Conservation (phyloP, 805 yeast genomes). For the Candida morakotiae region DNA sequence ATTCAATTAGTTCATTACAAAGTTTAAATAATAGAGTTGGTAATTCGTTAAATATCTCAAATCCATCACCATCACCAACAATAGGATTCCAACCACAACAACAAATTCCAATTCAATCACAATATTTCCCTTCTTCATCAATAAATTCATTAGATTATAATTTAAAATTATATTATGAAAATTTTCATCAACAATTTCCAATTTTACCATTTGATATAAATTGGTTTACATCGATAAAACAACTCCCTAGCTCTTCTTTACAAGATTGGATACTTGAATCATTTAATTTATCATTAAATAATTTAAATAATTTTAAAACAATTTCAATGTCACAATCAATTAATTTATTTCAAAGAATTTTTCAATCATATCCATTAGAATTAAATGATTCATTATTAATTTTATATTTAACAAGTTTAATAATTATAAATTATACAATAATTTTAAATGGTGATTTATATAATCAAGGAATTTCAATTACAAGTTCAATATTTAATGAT, state of each 20-base stretch:
- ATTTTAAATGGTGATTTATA: constrained; percentile 57
- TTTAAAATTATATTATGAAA: constrained; percentile 38
- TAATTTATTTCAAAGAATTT: constrained; percentile 28
- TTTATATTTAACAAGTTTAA: constrained; percentile 26
- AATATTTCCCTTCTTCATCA: constrained; percentile 8
- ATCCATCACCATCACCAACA: constrained; percentile 4
- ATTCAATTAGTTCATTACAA: constrained; percentile 27
- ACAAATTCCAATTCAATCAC: constrained; percentile 5
- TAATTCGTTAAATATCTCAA: constrained; percentile 10
- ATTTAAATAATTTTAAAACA: constrained; percentile 33
- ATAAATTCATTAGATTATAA: constrained; percentile 25
- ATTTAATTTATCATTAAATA: constrained; percentile 37
- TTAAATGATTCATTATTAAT: constrained; percentile 23
- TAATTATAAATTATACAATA: constrained; percentile 50
- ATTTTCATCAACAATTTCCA: constrained; percentile 43
- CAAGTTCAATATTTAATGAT: constrained; percentile 55
- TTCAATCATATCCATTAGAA: constrained; percentile 4
- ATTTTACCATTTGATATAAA: constrained; percentile 35
- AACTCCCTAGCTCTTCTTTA: constrained; percentile 20
- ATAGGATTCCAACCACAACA: neutral
- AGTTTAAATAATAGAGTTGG: constrained; percentile 28
- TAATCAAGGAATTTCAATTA: constrained; percentile 51
- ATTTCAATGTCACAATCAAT: constrained; percentile 30
- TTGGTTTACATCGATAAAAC: constrained; percentile 18
- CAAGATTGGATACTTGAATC: constrained; percentile 33